Evolutionary conservation across 345 rosid genomes (phyloP), one percentile per base, ranked within the genome.

Genomic region (Aurinia saxatilis): DNA sequence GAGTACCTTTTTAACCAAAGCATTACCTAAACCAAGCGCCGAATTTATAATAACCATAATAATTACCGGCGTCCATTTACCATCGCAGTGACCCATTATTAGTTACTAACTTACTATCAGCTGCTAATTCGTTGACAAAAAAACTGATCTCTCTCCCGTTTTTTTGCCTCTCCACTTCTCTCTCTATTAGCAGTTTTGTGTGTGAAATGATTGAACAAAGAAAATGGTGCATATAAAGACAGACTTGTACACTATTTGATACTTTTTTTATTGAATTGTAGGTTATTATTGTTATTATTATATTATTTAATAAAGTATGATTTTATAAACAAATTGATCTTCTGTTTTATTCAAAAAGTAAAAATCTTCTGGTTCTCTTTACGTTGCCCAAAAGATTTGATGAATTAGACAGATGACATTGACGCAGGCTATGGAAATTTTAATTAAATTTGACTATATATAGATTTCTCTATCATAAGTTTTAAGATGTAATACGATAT

Each of bases 1-100:
- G 30, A 82, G 82, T 14, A 74, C 75, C 51, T 75, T 66, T 73
- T 84, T 80, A 27, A 84, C 77, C 52, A 84, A 76, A 53, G 82
- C 80, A 46, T 84, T 84, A 56, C 66, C 79, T 49, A 74, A 50
- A 5, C 87, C 78, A 19, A 73, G 64, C 3, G 75, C 78, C 15
- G 77, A 75, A 38, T 80, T 81, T 25, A 84, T 70, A 0, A 50
- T 18, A 17, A 80, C 14, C 87, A 84, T 82, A 0, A 68, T 68
- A 2, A 75, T 34, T 25, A 78, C 72, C 40, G 87, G 84, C 21
- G 79, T 80, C 87, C 85, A 80, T 47, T 75, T 66, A 59, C 72
- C 76, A 53, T 72, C 19, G 34, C 76, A 72, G 34, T 72, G 66
- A 54, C 64, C 57, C 76, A 66, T 63, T 31, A 9, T n/a, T 57